Percentiles rank a stretch among this genome's conserved stretches.
Conservation (phyloP, 2,329 filamentous ascomycete species). For the Phoma sp. region DNA sequence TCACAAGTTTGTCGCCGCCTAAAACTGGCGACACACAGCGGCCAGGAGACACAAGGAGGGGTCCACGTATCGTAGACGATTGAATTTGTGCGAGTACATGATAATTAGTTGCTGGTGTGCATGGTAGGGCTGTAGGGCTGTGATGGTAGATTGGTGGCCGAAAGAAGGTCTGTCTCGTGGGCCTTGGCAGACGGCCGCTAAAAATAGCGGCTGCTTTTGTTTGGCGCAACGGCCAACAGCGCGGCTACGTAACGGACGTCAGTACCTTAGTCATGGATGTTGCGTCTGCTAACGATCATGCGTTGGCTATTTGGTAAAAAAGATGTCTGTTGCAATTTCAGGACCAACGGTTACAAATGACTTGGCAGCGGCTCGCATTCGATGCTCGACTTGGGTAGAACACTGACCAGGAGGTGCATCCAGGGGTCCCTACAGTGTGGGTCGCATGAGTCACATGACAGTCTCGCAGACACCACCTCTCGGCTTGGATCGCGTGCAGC, state of each 20-base stretch:
- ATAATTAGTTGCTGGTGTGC: constrained; percentile 13
- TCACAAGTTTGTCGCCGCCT: constrained; percentile 5
- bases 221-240: constrained; percentile 4
- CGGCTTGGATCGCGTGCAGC: constrained; percentile 25
- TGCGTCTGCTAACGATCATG: constrained; percentile 6
- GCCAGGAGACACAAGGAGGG: constrained; percentile 22
- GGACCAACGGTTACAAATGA: background rate
- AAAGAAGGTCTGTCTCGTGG: constrained; percentile 25
- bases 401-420: constrained; percentile 5
- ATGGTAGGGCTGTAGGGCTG: constrained; percentile 33
- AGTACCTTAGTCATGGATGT: background rate
- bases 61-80: constrained; percentile 19
- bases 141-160: background rate
- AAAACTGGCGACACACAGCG: constrained; percentile 16
- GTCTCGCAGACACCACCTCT: constrained; percentile 17
- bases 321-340: background rate
- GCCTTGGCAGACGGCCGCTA: constrained; percentile 25
- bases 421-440: constrained; percentile 14
- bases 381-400: constrained; percentile 6
- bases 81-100: constrained; percentile 15
- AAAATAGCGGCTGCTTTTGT: constrained; percentile 33
- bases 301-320: background rate
- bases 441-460: constrained; percentile 24
- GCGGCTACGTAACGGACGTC: background rate
- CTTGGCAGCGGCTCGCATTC: constrained; percentile 11